phyloP scores from a whole-genome alignment of 192 early-diverging fungal species.

The Pilaira anomala region DNA sequence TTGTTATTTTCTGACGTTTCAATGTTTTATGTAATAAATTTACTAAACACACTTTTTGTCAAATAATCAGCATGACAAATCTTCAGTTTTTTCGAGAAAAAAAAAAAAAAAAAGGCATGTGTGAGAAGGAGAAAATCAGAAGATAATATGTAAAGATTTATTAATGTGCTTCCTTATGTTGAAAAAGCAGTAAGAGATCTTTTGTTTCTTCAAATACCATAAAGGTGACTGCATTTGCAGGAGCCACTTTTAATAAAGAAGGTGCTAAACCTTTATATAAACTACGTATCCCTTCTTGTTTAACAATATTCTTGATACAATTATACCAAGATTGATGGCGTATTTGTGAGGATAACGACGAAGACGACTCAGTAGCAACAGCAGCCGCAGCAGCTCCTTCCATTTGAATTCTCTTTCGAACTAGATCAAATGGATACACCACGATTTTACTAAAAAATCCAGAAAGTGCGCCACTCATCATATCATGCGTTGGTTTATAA shows the following conservation, averaged over 20 bases:
- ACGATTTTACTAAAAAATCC: conserved; percentile 80
- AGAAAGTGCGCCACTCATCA: conserved; percentile 74
- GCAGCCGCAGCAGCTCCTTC: conserved; percentile 73
- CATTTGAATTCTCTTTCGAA: conserved; percentile 75
- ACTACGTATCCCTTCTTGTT: conserved; percentile 74
- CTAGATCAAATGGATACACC: conserved; percentile 90
- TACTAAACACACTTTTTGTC: too few species aligned
- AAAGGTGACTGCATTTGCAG: conserved; percentile 84
- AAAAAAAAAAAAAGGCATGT: too few species aligned
- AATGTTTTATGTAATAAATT: too few species aligned
- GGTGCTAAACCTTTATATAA: conserved; percentile 89
- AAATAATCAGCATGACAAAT: too few species aligned
- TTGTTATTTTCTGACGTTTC: too few species aligned
- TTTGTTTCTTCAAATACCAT: conserved; percentile 71
- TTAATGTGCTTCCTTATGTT: conserved; percentile 3
- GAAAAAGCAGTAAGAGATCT: conserved; percentile 41
- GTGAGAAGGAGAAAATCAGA: neutral
- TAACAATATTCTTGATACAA: conserved; percentile 64
- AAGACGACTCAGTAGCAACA: too few species aligned
- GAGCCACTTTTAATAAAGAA: conserved; percentile 82
- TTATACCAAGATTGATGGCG: conserved; percentile 42
- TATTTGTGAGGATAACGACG: conserved; percentile 60
- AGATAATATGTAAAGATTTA: neutral
- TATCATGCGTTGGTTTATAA: conserved; percentile 52
- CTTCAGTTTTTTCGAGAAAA: too few species aligned